Evolutionary conservation across 495 filamentous ascomycete genomes (phyloP).

Genomic region (Neurospora sp.): DNA sequence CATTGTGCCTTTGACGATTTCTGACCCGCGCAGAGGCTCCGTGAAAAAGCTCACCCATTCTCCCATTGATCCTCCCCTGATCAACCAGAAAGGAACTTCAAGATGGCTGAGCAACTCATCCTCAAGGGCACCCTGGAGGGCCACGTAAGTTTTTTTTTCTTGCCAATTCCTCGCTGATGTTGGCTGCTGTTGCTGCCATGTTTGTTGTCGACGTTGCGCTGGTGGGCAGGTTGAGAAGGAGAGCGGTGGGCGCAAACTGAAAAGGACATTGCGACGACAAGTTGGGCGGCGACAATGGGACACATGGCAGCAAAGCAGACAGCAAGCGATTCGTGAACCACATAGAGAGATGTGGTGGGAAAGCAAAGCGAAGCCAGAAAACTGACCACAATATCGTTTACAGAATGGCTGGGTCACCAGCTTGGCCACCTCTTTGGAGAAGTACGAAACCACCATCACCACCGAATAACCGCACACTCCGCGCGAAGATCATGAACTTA

Average conservation of each 20-base stretch:
- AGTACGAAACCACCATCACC: constrained; percentile 47
- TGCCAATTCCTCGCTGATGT: constrained; percentile 21
- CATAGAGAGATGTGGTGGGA: not conserved
- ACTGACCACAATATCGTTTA: constrained; percentile 7
- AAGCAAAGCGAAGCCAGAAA: not conserved
- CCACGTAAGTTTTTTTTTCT: constrained; percentile 50
- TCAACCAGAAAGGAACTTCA: constrained; percentile 27
- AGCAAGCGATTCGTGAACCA: not conserved
- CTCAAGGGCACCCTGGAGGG: constrained; percentile 96
- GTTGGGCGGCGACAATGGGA: not conserved
- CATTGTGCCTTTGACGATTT: constrained; percentile 24
- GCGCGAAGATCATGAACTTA: constrained; percentile 16
- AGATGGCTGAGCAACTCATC: constrained; percentile 92
- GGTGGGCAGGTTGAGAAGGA: too few species aligned
- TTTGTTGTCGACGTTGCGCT: not conserved
- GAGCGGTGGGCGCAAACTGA: not conserved
- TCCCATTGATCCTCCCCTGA: constrained; percentile 21
- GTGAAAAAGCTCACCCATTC: constrained; percentile 22
- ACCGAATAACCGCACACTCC: constrained; percentile 5
- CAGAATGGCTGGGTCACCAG: constrained; percentile 67
- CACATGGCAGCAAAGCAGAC: not conserved
- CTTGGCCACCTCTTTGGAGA: constrained; percentile 97
- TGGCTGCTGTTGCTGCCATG: not conserved
- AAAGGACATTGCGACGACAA: not conserved
- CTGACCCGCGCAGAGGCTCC: constrained; percentile 15